These are phyloP conservation scores for Alloteropsis angusta DNA, from an alignment of 202 grass and related monocot species.

Conservation along the genomic window DNA sequence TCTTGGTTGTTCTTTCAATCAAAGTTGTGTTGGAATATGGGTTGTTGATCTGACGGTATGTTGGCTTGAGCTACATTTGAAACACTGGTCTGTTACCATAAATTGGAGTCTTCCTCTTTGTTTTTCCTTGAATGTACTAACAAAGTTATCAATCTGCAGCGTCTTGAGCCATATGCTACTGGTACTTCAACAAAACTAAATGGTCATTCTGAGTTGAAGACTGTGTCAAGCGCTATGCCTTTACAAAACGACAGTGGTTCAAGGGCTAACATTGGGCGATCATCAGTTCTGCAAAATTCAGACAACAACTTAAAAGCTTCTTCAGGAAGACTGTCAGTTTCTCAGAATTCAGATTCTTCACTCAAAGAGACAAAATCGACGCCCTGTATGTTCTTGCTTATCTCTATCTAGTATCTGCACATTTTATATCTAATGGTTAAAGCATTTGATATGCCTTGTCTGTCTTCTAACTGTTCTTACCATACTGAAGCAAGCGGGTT, in stretches of 20 bases:
- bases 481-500: conserved; percentile 48
- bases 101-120: not conserved
- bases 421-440: conserved; percentile 25
- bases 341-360: conserved; percentile 60
- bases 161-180: conserved; percentile 71
- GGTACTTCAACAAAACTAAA: conserved; percentile 45
- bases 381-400: conserved; percentile 49
- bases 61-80: not conserved
- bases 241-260: conserved; percentile 67
- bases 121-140: conserved; percentile 24
- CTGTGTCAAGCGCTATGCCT: conserved; percentile 33
- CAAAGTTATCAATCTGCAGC: conserved; percentile 46
- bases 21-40: conserved; percentile 99
- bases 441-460: conserved; percentile 27
- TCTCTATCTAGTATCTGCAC: conserved; percentile 27
- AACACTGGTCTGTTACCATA: not conserved
- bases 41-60: conserved; percentile 86
- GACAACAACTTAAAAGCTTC: conserved; percentile 59
- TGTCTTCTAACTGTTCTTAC: conserved; percentile 26
- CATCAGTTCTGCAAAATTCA: conserved; percentile 71
- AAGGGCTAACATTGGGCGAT: conserved; percentile 58
- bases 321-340: conserved; percentile 50
- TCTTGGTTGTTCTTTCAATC: conserved; percentile 98
- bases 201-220: conserved; percentile 57
- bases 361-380: conserved; percentile 62